Evolutionary conservation across 2,329 filamentous ascomycete species (phyloP).

Genomic region (Gnomoniopsis sp.): DNA sequence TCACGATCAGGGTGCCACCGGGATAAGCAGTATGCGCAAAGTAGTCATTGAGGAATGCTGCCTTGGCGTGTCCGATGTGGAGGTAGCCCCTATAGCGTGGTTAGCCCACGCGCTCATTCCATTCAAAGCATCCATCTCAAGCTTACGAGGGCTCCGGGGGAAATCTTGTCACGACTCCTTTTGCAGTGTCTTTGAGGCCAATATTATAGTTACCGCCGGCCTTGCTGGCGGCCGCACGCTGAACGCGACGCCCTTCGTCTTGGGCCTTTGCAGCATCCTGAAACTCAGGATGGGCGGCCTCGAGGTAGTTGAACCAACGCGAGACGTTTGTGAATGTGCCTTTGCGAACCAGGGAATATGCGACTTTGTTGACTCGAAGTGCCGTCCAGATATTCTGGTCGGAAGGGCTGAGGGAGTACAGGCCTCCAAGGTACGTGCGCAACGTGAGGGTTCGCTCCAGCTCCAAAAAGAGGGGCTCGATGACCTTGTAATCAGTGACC

Average conservation of each 20-base stretch:
- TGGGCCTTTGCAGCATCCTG: slow-evolving; percentile 65
- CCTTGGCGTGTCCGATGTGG: slow-evolving; percentile 95
- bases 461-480: slow-evolving; percentile 69
- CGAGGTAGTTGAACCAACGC: slow-evolving; percentile 85
- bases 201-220: slow-evolving; percentile 88
- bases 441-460: slow-evolving; percentile 86
- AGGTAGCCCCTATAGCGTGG: slow-evolving; percentile 63
- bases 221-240: slow-evolving; percentile 65
- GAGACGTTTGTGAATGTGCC: slow-evolving; percentile 71
- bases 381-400: slow-evolving; percentile 83
- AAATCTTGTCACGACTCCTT: slow-evolving; percentile 89
- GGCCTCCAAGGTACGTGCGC: slow-evolving; percentile 81
- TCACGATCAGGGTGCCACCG: slow-evolving; percentile 83
- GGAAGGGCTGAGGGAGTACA: slow-evolving; percentile 68
- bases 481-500: slow-evolving; percentile 87
- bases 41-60: slow-evolving; percentile 90
- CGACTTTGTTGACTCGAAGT: slow-evolving; percentile 80
- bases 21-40: slow-evolving; percentile 94
- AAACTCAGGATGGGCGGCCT: slow-evolving; percentile 76
- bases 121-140: too few relatives aligned
- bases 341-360: slow-evolving; percentile 77
- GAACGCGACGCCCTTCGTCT: slow-evolving; percentile 68
- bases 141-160: slow-evolving; percentile 84
- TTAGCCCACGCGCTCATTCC: not conserved
- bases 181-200: slow-evolving; percentile 76